Evolutionary conservation across 2,329 filamentous ascomycete genomes (phyloP).

Genomic region (Xylaria sp.): DNA sequence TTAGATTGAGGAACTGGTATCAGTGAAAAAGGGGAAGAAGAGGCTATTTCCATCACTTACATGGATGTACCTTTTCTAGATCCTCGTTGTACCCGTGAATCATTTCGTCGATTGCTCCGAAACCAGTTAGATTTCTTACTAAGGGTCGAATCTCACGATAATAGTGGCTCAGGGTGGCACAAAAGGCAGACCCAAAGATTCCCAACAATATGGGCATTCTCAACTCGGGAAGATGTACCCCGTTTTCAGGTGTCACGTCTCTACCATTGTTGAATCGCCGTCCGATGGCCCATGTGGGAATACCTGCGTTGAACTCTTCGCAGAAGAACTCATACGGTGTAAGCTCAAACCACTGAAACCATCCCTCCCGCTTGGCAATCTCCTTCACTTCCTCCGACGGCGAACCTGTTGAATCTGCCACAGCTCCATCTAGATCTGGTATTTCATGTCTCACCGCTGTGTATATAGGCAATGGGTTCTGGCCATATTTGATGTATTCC

Average conservation of each 20-base stretch:
- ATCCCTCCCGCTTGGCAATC: conserved; percentile 72
- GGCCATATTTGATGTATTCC: conserved; percentile 77
- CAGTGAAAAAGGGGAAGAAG: background rate
- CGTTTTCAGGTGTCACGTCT: conserved; percentile 71
- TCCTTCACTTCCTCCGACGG: conserved; percentile 62
- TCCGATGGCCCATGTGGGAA: conserved; percentile 93
- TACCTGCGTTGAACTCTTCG: conserved; percentile 89
- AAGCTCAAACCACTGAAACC: conserved; percentile 99
- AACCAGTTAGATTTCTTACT: conserved; percentile 77
- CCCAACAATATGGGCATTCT: conserved; percentile 87
- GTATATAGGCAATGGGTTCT: conserved; percentile 91
- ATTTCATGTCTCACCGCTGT: conserved; percentile 97
- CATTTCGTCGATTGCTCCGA: conserved; percentile 80
- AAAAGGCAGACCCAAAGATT: conserved; percentile 97
- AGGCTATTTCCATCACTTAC: conserved; percentile 20
- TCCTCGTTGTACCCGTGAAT: conserved; percentile 86
- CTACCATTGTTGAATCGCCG: conserved; percentile 80
- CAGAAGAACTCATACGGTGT: conserved; percentile 96
- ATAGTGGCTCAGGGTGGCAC: conserved; percentile 93
- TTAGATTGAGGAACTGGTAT: background rate
- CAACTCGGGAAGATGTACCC: conserved; percentile 81
- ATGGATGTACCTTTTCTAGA: conserved; percentile 90
- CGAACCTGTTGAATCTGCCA: conserved; percentile 48
- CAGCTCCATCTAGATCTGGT: conserved; percentile 66
- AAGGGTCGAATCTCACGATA: conserved; percentile 93